Percentiles rank a stretch among this genome's conserved stretches.
Conservation (phyloP, 352 stramenopile species). For the Phytophthora brassicae region DNA sequence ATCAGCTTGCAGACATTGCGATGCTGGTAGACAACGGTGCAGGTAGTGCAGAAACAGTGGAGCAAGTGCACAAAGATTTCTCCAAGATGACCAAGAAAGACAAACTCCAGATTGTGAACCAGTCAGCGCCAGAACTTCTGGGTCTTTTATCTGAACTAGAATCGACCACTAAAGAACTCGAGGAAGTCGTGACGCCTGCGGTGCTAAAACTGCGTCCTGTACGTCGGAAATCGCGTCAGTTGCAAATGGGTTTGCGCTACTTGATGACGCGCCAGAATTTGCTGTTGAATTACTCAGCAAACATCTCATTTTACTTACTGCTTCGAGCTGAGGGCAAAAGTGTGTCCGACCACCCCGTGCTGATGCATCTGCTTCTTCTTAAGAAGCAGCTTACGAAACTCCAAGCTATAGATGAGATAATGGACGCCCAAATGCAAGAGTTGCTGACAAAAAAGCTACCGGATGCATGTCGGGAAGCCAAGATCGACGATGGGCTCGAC, state of each 20-base stretch:
- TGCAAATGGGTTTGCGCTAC: constrained; percentile 71
- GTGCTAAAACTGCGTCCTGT: constrained; percentile 76
- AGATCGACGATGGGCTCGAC: constrained; percentile 61
- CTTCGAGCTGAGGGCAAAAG: constrained; percentile 79
- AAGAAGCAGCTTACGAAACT: constrained; percentile 81
- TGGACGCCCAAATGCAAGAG: constrained; percentile 65
- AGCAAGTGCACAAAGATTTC: constrained; percentile 81
- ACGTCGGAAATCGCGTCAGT: constrained; percentile 51
- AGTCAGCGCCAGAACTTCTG: constrained; percentile 80
- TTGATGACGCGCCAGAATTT: constrained; percentile 81
- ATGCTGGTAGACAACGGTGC: constrained; percentile 55
- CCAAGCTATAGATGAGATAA: constrained; percentile 48
- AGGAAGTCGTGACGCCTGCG: constrained; percentile 64
- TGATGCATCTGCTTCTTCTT: constrained; percentile 71
- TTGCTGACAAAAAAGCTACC: constrained; percentile 71
- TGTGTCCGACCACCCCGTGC: constrained; percentile 74
- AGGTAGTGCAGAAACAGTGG: constrained; percentile 53
- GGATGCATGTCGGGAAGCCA: constrained; percentile 31
- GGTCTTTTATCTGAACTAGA: constrained; percentile 73
- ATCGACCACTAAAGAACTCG: constrained; percentile 60
- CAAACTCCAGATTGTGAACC: constrained; percentile 86
- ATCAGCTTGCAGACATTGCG: constrained; percentile 78
- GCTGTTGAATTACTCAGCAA: constrained; percentile 82
- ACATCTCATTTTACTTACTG: constrained; percentile 88
- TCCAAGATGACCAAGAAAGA: constrained; percentile 87